phyloP scores from a whole-genome alignment of 768 basidiomycete species.

The Obba rivulosa region DNA sequence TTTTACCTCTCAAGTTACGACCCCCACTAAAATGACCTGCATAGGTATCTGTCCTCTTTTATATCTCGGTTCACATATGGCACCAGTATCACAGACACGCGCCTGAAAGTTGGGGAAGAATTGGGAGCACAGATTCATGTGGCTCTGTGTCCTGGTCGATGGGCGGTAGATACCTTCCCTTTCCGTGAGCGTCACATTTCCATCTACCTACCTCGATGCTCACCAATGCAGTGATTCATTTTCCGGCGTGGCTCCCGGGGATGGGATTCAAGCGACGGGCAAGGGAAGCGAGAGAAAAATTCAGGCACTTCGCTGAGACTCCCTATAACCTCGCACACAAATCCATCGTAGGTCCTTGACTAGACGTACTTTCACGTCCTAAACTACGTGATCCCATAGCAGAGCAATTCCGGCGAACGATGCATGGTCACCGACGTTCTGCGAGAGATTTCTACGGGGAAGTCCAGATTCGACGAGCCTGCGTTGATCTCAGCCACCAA shows the following conservation, averaged over 20 bases:
- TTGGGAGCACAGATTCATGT: no score
- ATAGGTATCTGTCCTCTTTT: no score
- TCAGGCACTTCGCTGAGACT: neutral
- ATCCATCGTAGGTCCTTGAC: no score
- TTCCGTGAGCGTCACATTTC: neutral
- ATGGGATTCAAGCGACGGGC: constrained; percentile 15
- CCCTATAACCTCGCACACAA: constrained; percentile 10
- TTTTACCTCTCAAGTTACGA: no score
- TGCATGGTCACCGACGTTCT: neutral
- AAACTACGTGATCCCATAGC: no score
- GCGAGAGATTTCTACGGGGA: neutral
- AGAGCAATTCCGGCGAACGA: no score
- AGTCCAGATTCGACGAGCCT: neutral
- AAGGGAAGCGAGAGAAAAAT: neutral
- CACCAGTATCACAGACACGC: no score
- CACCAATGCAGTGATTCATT: constrained; percentile 5
- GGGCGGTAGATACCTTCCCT: constrained; percentile 35
- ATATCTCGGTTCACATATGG: no score
- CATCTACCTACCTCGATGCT: neutral
- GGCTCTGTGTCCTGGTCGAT: constrained; percentile 39
- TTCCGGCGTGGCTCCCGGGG: constrained; percentile 19
- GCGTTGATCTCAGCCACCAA: constrained; percentile 4
- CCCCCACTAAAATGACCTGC: no score
- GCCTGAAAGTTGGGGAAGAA: no score
- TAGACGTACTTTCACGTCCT: no score